Base-by-base conservation (phyloP, 73 alveolate species). In the Tetrahymena thermophila region DNA sequence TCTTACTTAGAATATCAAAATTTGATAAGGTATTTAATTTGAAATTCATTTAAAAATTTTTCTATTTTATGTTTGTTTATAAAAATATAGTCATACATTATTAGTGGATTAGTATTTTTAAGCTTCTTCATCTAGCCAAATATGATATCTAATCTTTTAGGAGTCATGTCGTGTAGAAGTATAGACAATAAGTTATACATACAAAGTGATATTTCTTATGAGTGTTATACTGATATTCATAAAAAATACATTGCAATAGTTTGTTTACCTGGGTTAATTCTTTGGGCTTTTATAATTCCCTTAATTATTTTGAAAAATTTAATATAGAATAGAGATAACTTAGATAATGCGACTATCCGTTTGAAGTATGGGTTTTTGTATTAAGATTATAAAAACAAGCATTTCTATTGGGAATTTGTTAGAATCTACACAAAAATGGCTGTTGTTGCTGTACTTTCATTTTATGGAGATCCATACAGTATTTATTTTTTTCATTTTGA, bases 131-230 rank as follows among this genome's bases (percentile, higher is more conserved):
- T 84, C 23, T 43, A 94, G 40, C 96, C 96, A 37, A 85, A 85
- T 43, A 23, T 94, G 35, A 34, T 94, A 0, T 57, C 93, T n/a
- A 94, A 94, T n/a, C 56, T 94, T 42, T 35, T 94, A 28, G 93
- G 95, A 3, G 37, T 94, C 19, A 34, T 85, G 34, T 94, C 96
- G 43, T 94, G 58, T 40, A 94, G 96, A 42, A 23, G 85, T 23
- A 89, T 94, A 15, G 93, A 94, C 15, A 34, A 85, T n/a, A 85
- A 85, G 25, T 42, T 13, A 19, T 94, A 94, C 93, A 85, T 94
- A 40, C 28, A 85, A 85, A 94, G 96, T 4, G 93, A 94, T 94
- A 94, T 94, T 10, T 85, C 96, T 9, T 94, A 84, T 42, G 71
- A 56, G 55, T 94, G 93, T 34, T 56, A 84, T 83, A 85, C 94